These are phyloP conservation scores for Penicillium sp. DNA, from an alignment of 2,329 filamentous ascomycete genomes.

Conservation along the genomic window DNA sequence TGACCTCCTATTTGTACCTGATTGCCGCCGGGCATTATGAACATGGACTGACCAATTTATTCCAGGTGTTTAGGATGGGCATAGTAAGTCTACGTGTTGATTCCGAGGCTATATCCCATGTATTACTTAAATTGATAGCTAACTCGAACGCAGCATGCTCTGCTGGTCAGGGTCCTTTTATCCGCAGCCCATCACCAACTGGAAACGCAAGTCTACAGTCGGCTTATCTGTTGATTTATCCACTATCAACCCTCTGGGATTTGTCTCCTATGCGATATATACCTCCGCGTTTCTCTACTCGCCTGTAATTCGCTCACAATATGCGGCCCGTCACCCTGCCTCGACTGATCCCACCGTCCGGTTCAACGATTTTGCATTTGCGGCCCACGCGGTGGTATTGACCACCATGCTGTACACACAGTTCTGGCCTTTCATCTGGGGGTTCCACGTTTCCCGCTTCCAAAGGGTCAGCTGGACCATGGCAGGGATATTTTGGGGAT, in stretches of 20 bases:
- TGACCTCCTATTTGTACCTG: not conserved
- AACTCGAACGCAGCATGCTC: constrained; percentile 48
- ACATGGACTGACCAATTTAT: constrained; percentile 32
- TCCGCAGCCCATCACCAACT: constrained; percentile 82
- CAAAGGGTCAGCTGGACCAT: constrained; percentile 62
- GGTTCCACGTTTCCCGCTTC: constrained; percentile 62
- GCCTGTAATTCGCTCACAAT: constrained; percentile 72
- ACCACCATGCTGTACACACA: constrained; percentile 74
- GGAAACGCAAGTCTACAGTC: constrained; percentile 69
- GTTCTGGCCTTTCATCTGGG: constrained; percentile 71
- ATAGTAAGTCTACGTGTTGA: constrained; percentile 50
- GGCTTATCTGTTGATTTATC: constrained; percentile 90
- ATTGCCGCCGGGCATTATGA: not conserved
- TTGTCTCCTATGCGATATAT: constrained; percentile 69
- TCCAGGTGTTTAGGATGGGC: constrained; percentile 70
- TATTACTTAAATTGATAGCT: not conserved
- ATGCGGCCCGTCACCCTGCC: constrained; percentile 73
- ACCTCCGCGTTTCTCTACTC: constrained; percentile 77
- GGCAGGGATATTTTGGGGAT: constrained; percentile 68
- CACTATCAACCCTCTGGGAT: constrained; percentile 64
- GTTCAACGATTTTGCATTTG: constrained; percentile 88
- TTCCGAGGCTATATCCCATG: not conserved
- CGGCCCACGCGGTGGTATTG: constrained; percentile 73
- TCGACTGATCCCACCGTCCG: constrained; percentile 79
- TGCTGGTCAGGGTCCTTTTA: constrained; percentile 91